Evolutionary conservation across 2,329 filamentous ascomycete genomes (phyloP).

Genomic region (Botryotinia calthae): DNA sequence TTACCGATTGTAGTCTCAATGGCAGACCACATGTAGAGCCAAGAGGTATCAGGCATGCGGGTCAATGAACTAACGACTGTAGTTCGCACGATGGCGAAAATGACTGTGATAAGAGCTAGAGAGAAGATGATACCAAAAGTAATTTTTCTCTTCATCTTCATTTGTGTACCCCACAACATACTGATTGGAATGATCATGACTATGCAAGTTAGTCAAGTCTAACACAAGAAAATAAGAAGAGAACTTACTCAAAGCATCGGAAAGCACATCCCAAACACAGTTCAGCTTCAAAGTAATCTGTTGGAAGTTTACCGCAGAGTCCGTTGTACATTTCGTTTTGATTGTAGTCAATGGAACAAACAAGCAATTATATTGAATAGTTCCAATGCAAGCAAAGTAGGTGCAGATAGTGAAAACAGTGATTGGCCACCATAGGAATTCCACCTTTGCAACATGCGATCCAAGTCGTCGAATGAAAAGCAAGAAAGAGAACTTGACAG

Average conservation of each 20-base stretch:
- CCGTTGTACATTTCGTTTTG: not conserved
- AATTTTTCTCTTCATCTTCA: slow-evolving; percentile 4
- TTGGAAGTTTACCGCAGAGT: not conserved
- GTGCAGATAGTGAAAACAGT: not conserved
- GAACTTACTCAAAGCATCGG: not conserved
- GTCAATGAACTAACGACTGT: slow-evolving; percentile 1
- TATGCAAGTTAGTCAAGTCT: not conserved
- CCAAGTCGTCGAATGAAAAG: slow-evolving; percentile 3
- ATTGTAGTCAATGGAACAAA: not conserved
- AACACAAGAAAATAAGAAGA: not conserved
- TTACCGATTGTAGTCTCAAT: slow-evolving; percentile 5
- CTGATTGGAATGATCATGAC: not conserved
- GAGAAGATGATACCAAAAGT: not conserved
- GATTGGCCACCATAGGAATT: not conserved
- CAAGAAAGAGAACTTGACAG: slow-evolving; percentile 4
- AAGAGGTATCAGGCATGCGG: not conserved
- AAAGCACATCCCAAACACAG: slow-evolving; percentile 1
- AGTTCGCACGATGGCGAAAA: not conserved
- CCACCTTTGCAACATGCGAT: not conserved
- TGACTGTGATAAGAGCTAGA: not conserved
- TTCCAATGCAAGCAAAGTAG: slow-evolving; percentile 1
- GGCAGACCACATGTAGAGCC: slow-evolving; percentile 1
- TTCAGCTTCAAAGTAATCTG: not conserved
- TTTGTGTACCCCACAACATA: not conserved
- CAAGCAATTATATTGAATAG: not conserved